phyloP scores from a whole-genome alignment of 108 stramenopile species.

The Cyclostephanos invisitatus region DNA sequence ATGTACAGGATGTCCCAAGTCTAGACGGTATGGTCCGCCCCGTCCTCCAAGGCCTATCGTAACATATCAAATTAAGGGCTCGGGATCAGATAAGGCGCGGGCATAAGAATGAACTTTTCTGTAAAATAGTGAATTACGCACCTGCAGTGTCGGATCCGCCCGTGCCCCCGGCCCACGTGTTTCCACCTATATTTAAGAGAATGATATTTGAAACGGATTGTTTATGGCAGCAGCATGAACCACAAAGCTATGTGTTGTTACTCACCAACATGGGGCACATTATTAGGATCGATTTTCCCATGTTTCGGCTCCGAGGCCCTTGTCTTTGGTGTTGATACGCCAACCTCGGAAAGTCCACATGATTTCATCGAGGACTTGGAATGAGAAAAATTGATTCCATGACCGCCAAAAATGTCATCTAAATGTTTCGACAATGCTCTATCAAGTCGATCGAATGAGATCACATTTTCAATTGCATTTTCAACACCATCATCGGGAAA shows the following conservation, averaged over 20 bases:
- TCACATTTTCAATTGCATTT: constrained; percentile 74
- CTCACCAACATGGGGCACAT: constrained; percentile 63
- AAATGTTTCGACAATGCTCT: constrained; percentile 41
- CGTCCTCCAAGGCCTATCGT: constrained; percentile 75
- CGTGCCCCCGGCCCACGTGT: constrained; percentile 90
- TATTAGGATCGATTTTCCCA: constrained; percentile 73
- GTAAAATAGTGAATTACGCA: neutral
- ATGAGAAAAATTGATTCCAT: constrained; percentile 49
- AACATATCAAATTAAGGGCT: neutral
- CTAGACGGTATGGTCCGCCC: constrained; percentile 91
- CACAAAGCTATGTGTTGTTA: neutral
- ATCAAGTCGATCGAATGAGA: constrained; percentile 83
- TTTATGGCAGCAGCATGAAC: neutral
- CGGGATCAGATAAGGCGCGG: neutral
- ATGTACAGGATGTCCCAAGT: constrained; percentile 82
- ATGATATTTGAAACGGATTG: neutral
- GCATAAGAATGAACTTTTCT: neutral
- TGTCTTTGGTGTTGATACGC: constrained; percentile 45
- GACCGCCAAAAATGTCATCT: constrained; percentile 46
- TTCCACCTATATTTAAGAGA: constrained; percentile 60
- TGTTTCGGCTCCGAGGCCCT: constrained; percentile 55
- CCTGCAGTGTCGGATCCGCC: constrained; percentile 91
- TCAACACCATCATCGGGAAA: constrained; percentile 76
- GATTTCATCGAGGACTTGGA: neutral
- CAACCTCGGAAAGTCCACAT: constrained; percentile 11